Evolutionary conservation across 1,284 basidiomycete genomes (phyloP).

Genomic region (Sporisorium iseilematis-ciliati): DNA sequence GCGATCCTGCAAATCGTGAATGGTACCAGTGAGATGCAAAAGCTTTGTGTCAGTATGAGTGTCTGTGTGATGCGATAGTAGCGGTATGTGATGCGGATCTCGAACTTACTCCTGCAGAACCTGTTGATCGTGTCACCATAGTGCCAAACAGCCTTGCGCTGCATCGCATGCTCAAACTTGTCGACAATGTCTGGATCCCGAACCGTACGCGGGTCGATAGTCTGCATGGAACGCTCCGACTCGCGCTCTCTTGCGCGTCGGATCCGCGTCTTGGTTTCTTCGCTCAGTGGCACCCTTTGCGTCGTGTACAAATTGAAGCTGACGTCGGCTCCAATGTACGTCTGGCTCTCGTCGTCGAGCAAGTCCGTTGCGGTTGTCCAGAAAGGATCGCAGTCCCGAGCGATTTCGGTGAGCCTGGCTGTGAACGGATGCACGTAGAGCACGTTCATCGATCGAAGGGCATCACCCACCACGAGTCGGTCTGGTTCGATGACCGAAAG

Average conservation of each 20-base stretch:
- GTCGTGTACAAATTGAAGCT: conserved; percentile 65
- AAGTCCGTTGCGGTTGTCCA: conserved; percentile 64
- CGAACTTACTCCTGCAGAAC: conserved; percentile 41
- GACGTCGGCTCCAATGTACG: conserved; percentile 66
- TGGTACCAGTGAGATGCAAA: neutral
- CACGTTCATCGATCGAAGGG: conserved; percentile 63
- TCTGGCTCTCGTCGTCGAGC: conserved; percentile 52
- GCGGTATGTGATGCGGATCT: no score
- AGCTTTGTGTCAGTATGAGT: conserved; percentile 1
- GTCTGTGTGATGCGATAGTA: neutral
- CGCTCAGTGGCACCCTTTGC: conserved; percentile 47
- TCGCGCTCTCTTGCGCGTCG: conserved; percentile 35
- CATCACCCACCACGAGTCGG: conserved; percentile 64
- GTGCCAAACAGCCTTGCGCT: conserved; percentile 60
- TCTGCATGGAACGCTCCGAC: conserved; percentile 14
- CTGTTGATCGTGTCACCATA: conserved; percentile 67
- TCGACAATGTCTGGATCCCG: conserved; percentile 14
- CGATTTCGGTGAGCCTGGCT: conserved; percentile 55
- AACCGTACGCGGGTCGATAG: neutral
- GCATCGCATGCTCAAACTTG: conserved; percentile 58
- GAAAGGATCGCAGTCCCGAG: conserved; percentile 66
- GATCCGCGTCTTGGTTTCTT: conserved; percentile 39
- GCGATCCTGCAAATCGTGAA: conserved; percentile 12
- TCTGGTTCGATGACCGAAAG: conserved; percentile 44
- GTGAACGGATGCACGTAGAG: conserved; percentile 47